phyloP scores from a whole-genome alignment of 2,329 filamentous ascomycete genomes.

The Teratosphaeria zuluensis region DNA sequence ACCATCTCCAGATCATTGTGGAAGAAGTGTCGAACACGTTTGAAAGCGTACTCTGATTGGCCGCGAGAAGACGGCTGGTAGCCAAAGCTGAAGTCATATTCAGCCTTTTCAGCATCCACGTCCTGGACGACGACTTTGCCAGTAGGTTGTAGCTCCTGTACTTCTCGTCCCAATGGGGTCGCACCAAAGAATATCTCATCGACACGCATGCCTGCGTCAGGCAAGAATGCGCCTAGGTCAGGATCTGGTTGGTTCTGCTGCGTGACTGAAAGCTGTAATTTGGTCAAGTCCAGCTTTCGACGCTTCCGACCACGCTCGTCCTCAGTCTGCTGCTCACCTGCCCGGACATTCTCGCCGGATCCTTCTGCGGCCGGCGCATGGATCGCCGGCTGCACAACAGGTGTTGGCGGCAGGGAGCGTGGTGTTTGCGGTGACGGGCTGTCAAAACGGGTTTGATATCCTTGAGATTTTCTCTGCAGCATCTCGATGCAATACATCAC shows the following conservation, averaged over 20 bases:
- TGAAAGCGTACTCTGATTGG: constrained; percentile 18
- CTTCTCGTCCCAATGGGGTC: constrained; percentile 16
- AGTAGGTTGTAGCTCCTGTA: constrained; percentile 6
- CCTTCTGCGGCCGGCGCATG: constrained; percentile 4
- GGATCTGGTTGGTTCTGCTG: neutral
- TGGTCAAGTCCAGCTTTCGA: constrained; percentile 22
- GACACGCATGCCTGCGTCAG: constrained; percentile 13
- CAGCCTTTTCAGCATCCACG: constrained; percentile 7
- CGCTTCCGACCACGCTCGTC: constrained; percentile 25
- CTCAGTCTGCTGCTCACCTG: constrained; percentile 18
- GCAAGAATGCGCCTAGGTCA: constrained; percentile 9
- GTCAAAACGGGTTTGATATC: constrained; percentile 1
- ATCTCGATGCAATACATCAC: constrained; percentile 49
- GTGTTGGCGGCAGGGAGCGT: neutral
- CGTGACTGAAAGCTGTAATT: neutral
- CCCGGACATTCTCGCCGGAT: constrained; percentile 10
- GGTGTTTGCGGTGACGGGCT: constrained; percentile 2
- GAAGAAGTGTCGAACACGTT: constrained; percentile 20
- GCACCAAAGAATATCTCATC: constrained; percentile 28
- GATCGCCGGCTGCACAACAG: neutral
- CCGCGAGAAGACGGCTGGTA: constrained; percentile 8
- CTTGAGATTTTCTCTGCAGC: constrained; percentile 34
- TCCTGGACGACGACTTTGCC: constrained; percentile 7
- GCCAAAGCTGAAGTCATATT: constrained; percentile 17
- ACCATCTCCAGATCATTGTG: constrained; percentile 7